Base-by-base conservation (phyloP, 805 yeast genomes). In the Suhomyces tanzawaensis region DNA sequence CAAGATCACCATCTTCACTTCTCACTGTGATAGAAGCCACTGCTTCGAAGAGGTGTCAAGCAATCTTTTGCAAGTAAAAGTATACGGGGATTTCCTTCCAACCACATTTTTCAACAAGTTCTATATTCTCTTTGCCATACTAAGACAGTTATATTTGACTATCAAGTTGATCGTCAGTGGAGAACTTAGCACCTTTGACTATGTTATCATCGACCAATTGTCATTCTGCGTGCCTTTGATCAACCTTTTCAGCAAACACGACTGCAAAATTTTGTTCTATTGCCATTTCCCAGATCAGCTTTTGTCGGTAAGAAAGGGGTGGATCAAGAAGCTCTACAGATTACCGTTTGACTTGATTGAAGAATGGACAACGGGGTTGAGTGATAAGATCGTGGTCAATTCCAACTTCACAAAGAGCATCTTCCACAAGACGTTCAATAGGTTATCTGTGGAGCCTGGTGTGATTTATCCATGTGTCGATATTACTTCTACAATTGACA, bases 231-330 rank as follows among this genome's bases (percentile, higher is more conserved):
- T 88, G 4, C 98, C 98, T 4, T 46, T 90, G 12, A 50, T 93
- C 15, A 79, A 53, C 46, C 56, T 62, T 42, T 76, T 59, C 56
- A 69, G 64, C 45, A 45, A 37, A 39, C 59, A 48, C 1, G 38
- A 61, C 6, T 58, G 83, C 2, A 76, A 77, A 35, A 72, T 85
- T 3, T 62, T 93, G 36, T 93, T 91, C 56, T 93, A 93, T 60
- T 90, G 99, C 53, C 99, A 93, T 66, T 91, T 91, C 60, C 99
- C 99, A 0, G 99, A 93, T 60, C 83, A 84, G 54, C 68, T 83
- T 34, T 65, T 91, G 29, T 82, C 96, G 0, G 65, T 67, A 14
- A 81, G 82, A 37, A 66, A 72, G 3, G 66, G 81, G 2, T 19
- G 71, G 1, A 19, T 83, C 7, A 82, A 88, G 51, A 66, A 62